These are phyloP conservation scores for Dichotomocladium elegans DNA, from an alignment of 371 early-diverging fungal genomes.

Conservation along the genomic window DNA sequence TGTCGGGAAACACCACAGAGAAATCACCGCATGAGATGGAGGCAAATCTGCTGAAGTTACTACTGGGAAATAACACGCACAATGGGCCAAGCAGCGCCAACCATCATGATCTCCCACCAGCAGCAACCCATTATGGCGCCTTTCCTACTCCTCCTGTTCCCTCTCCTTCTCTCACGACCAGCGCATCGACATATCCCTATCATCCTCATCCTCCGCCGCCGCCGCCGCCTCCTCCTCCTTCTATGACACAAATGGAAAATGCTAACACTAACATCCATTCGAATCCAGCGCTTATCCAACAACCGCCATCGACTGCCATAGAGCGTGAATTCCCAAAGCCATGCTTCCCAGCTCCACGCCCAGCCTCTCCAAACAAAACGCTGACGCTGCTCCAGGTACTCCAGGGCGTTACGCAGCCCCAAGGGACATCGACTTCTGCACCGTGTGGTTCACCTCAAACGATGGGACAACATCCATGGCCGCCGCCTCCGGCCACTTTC, in stretches of 20 bases:
- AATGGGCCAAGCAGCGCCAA: too few relatives aligned
- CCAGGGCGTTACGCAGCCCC: conserved; percentile 20
- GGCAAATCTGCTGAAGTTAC: too few relatives aligned
- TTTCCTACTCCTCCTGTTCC: conserved; percentile 5
- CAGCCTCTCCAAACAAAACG: conserved; percentile 44
- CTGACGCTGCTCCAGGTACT: conserved; percentile 42
- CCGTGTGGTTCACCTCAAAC: conserved; percentile 13
- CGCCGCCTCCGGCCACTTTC: neutral
- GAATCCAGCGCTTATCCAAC: neutral
- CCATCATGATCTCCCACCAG: neutral
- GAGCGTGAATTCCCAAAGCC: neutral
- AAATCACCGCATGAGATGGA: too few relatives aligned
- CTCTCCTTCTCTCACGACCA: neutral
- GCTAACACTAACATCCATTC: neutral
- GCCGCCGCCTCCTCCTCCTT: neutral
- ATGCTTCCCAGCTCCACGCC: neutral
- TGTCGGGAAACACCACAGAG: too few relatives aligned
- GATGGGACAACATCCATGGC: conserved; percentile 7
- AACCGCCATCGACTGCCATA: neutral
- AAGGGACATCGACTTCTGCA: neutral
- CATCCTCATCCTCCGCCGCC: neutral
- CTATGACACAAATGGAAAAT: neutral
- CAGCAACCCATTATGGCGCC: neutral
- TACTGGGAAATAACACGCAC: too few relatives aligned
- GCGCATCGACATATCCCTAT: neutral